Evolutionary conservation across 768 basidiomycete species (phyloP), one percentile per base, ranked within the genome.

Genomic region (Russula griseocarnosa): DNA sequence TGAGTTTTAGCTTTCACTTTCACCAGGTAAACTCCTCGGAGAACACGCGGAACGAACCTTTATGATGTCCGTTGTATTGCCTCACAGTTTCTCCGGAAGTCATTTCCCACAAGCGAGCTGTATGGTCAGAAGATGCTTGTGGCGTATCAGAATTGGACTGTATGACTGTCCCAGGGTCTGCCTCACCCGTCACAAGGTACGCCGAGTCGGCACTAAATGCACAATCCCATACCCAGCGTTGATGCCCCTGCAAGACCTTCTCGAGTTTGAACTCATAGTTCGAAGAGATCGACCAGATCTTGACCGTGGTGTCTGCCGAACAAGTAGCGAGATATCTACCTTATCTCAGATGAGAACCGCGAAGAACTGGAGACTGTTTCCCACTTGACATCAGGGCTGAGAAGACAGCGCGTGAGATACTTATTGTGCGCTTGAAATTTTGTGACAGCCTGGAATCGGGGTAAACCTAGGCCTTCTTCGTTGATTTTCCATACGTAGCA

Each of bases 171-270:
- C n/a, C 49, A 18, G 47, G 62, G 42, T 62, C 34, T 22, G 36
- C 68, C 82, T 74, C 71, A 92, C 95, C 94, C 72, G 96, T 98
- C 30, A 98, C 96, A 34, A 98, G 81, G 77, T 98, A 99, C 3
- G 96, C 96, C 50, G 96, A 98, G 75, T 98, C 97, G 38, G 97
- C 97, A 72, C 93, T 96, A 76, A 98, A 98, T 16, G 96, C 97
- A 73, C 95, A 97, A 73, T 99, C 97, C 97, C 97, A 98, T 30
- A 98, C 96, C 97, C 96, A 98, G 66, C 96, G 83, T 72, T 98
- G 97, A 75, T 99, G 97, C 3, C 96, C 97, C 69, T 86, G 81
- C 24, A 98, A 79, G 22, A 87, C 83, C 76, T 93, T 94, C 69
- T 97, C 94, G 62, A 89, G 83, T 71, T 83, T 90, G 74, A 95